Conservation (phyloP, 257 asterid genomes). For the Solanum tarapatanum region DNA sequence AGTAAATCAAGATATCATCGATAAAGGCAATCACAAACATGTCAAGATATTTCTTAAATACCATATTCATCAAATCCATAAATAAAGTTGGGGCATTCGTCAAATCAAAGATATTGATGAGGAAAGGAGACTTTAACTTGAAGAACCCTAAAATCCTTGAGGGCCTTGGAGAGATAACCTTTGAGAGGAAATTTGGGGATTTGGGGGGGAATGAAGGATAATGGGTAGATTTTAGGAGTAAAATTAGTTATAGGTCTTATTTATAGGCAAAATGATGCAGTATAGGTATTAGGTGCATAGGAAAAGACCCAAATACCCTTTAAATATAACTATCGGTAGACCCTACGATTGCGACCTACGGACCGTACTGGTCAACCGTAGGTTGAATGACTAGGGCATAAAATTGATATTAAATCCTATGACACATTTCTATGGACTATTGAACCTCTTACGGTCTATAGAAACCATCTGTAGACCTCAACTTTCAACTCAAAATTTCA, state of each 20-base stretch:
- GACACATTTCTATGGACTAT: not conserved
- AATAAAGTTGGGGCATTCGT: too few species aligned
- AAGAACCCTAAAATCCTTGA: not conserved
- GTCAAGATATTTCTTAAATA: too few species aligned
- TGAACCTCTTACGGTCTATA: not conserved
- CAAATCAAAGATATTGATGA: not conserved
- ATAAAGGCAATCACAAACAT: too few species aligned
- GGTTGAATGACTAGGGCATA: not conserved
- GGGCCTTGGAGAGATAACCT: not conserved
- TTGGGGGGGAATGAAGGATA: too few species aligned
- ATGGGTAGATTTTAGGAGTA: too few species aligned
- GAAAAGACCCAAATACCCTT: not conserved
- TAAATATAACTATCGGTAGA: not conserved
- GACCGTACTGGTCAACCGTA: not conserved
- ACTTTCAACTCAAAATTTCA: too few species aligned
- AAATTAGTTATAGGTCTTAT: not conserved
- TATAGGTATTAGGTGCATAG: not conserved
- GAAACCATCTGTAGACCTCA: not conserved
- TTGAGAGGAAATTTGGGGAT: not conserved
- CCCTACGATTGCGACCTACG: not conserved
- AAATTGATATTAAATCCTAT: too few species aligned
- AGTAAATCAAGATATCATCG: too few species aligned
- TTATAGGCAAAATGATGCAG: not conserved
- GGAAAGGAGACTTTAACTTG: not conserved
- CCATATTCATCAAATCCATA: too few species aligned